Evolutionary conservation across 805 yeast species (phyloP), one percentile per base, ranked within the genome.

Genomic region (Dipodascopsis uninucleata): DNA sequence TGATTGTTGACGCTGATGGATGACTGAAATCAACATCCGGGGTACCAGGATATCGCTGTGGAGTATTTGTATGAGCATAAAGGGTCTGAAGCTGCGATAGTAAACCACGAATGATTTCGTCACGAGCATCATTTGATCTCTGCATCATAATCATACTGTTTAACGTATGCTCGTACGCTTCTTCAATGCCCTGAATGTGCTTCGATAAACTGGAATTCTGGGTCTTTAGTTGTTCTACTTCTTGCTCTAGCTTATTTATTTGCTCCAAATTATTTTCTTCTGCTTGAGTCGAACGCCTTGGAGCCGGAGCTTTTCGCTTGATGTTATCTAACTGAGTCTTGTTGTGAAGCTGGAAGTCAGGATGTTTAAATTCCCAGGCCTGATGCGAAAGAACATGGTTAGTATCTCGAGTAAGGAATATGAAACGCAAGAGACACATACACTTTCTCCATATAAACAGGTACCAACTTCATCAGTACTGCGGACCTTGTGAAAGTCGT

Each of bases 401-500:
- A 20, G 26, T 12, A 14, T 21, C 26, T 7, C 25, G 10, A n/a
- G 31, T 25, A 16, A 18, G 12, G 42, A 6, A 20, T n/a, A 28
- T 5, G 8, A 16, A 26, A 4, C 8, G 14, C 5, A 16, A 31
- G 28, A 18, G 18, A 25, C 18, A 49, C 56, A 18, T 35, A 55
- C 58, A 12, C 53, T 78, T 45, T 81, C 87, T 31, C 88, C 85
- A 58, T 80, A 79, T 47, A 78, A 78, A 23, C 67, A 65, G 38
- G 61, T 61, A 39, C 69, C 74, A 57, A 74, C 75, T 49, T 78
- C 84, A 55, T 80, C 88, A 46, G 72, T 76, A 31, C 84, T 72
- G 61, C 90, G 85, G 35, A 93, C 95, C 68, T 93, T 93, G 71
- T 93, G 98, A 71, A 93, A 93, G 66, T 90, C 98, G 62, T 93